Percentiles rank a stretch among this genome's conserved stretches.
Conservation (phyloP, 306 rosid genomes). For the Malus domestica region DNA sequence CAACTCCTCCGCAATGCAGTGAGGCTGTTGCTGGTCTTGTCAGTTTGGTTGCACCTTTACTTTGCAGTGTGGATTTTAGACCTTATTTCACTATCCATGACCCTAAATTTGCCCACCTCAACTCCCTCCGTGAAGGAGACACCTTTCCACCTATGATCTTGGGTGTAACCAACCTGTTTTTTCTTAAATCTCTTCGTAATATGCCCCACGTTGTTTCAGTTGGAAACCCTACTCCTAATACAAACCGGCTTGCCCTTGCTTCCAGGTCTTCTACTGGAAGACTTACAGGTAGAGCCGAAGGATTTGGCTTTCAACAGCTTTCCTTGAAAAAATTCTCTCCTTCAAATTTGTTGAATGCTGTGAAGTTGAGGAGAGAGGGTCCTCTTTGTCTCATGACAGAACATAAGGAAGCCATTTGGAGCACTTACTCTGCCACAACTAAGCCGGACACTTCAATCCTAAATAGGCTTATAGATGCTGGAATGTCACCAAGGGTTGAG, state of each 20-base stretch:
- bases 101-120: constrained; percentile 65
- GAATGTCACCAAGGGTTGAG: constrained; percentile 74
- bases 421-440: constrained; percentile 65
- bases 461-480: constrained; percentile 89
- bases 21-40: constrained; percentile 96
- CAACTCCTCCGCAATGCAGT: constrained; percentile 92
- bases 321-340: constrained; percentile 75
- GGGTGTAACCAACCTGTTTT: constrained; percentile 92
- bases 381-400: constrained; percentile 97
- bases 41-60: constrained; percentile 88
- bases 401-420: constrained; percentile 96
- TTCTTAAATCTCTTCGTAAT: constrained; percentile 75
- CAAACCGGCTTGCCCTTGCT: constrained; percentile 38
- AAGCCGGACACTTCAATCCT: constrained; percentile 87
- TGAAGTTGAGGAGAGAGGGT: constrained; percentile 83
- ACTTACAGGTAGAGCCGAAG: constrained; percentile 45
- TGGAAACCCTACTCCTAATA: constrained; percentile 72
- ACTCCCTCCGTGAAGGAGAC: constrained; percentile 64
- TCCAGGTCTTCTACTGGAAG: constrained; percentile 56
- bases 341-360: constrained; percentile 63
- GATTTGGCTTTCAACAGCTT: constrained; percentile 68
- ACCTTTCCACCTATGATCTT: constrained; percentile 69
- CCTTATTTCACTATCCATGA: constrained; percentile 95
- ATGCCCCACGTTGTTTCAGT: constrained; percentile 79
- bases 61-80: constrained; percentile 79